Percentiles rank a stretch among this genome's conserved stretches.
Evolutionary conservation across 768 basidiomycete genomes (phyloP).

Genomic region (Boletellus emodensis): DNA sequence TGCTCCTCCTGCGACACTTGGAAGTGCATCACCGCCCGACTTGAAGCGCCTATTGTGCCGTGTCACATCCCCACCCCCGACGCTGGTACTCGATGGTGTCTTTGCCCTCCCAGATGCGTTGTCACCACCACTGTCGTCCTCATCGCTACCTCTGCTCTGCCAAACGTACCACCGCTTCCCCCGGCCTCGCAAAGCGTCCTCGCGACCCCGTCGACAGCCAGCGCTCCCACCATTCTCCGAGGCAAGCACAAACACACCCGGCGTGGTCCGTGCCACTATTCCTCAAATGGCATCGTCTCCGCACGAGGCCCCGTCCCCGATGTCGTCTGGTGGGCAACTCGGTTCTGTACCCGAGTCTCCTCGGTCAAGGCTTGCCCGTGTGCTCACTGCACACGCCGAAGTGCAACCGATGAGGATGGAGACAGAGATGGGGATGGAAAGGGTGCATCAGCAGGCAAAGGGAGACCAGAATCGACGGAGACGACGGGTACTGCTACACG

Average conservation of each 20-base stretch:
- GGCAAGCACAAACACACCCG: no score
- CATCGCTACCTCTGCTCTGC: background rate
- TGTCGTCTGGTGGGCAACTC: background rate
- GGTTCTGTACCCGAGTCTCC: slow-evolving; percentile 10
- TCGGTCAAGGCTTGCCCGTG: slow-evolving; percentile 20
- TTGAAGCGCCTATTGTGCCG: background rate
- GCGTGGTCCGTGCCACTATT: no score
- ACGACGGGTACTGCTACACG: background rate
- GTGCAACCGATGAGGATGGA: background rate
- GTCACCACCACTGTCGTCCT: background rate
- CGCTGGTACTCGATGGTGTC: slow-evolving; percentile 19
- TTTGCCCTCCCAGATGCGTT: slow-evolving; percentile 13
- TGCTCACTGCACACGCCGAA: slow-evolving; percentile 3
- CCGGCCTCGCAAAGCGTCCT: slow-evolving; percentile 1
- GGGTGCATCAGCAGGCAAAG: background rate
- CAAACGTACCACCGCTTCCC: background rate
- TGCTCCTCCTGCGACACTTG: background rate
- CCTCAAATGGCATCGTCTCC: background rate
- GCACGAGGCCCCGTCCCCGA: background rate
- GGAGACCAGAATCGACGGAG: background rate
- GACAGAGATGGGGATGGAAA: background rate
- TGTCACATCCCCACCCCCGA: slow-evolving; percentile 10
- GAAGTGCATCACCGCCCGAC: background rate
- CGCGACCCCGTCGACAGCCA: background rate
- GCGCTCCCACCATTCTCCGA: background rate